Percentiles rank a stretch among this genome's conserved stretches.
Evolutionary conservation across 441 rosid species (phyloP).

Genomic region (Theobroma grandiflorum): DNA sequence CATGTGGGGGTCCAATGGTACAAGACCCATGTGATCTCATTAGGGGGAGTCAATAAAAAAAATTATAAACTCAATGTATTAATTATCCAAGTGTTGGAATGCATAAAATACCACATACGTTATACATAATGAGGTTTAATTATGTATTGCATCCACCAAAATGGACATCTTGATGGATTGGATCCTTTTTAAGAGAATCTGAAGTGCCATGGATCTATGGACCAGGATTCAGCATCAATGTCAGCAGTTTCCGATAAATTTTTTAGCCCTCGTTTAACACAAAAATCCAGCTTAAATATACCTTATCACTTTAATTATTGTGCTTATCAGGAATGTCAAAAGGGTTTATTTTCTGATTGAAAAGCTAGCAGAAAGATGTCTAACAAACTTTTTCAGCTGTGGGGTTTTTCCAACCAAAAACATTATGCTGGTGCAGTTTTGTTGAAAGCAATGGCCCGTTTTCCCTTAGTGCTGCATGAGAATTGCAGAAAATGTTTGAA

Average conservation of each 20-base stretch:
- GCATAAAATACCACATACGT: constrained; percentile 4
- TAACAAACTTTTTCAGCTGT: background rate
- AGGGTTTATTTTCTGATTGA: background rate
- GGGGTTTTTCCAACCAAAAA: background rate
- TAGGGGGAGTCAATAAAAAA: constrained; percentile 38
- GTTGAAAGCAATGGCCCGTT: background rate
- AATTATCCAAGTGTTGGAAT: constrained; percentile 30
- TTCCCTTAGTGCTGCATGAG: background rate
- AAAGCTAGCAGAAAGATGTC: constrained; percentile 9
- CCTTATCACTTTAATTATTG: background rate
- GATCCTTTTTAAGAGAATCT: constrained; percentile 25
- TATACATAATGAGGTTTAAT: constrained; percentile 11
- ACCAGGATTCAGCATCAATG: constrained; percentile 5
- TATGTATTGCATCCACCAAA: constrained; percentile 27
- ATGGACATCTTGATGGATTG: constrained; percentile 36
- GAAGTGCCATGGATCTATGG: constrained; percentile 29
- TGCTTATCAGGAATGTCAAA: constrained; percentile 3
- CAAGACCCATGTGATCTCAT: constrained; percentile 72
- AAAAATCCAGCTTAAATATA: background rate
- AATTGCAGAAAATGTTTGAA: background rate
- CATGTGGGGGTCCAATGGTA: constrained; percentile 50
- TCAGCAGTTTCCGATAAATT: background rate
- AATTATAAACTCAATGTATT: constrained; percentile 39
- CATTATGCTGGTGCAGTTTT: background rate
- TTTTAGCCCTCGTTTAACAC: background rate